A percentile compares a stretch with the other conserved stretches of the same genome.
Evolutionary conservation across 345 rosid genomes (phyloP).

Genomic region (Balakata baccata): DNA sequence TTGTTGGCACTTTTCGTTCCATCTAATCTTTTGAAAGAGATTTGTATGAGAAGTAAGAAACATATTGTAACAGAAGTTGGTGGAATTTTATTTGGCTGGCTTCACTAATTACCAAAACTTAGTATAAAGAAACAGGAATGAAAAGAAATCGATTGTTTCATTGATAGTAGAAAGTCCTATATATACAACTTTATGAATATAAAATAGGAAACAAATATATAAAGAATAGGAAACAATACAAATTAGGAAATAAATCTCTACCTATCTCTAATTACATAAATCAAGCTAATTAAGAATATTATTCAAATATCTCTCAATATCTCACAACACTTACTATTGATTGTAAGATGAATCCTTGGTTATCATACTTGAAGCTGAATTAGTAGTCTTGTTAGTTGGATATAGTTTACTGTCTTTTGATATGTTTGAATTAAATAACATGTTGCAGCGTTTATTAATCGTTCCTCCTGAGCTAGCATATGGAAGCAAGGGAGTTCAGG

Average conservation of each 20-base stretch:
- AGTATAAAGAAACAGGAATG: too few relatives aligned
- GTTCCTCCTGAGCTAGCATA: constrained; percentile 94
- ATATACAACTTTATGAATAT: too few relatives aligned
- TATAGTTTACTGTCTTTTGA: not conserved
- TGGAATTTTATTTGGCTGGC: not conserved
- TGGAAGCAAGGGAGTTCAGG: constrained; percentile 94
- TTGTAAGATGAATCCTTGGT: too few relatives aligned
- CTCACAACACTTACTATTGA: not conserved
- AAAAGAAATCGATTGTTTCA: too few relatives aligned
- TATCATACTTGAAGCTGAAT: constrained; percentile 1
- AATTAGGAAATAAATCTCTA: too few relatives aligned
- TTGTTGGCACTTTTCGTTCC: not conserved
- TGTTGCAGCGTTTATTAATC: constrained; percentile 62
- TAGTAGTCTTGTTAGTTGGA: not conserved
- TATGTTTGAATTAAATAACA: not conserved
- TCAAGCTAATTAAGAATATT: too few relatives aligned
- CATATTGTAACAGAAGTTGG: not conserved
- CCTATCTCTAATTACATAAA: too few relatives aligned
- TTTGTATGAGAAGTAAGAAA: not conserved
- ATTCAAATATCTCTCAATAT: too few relatives aligned
- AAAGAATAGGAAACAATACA: too few relatives aligned
- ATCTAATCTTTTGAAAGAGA: not conserved
- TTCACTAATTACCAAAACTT: not conserved
- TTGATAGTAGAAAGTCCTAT: too few relatives aligned
- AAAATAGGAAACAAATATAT: too few relatives aligned